Percentiles rank a stretch among this genome's conserved stretches.
These are phyloP conservation scores for Dianthus caryophyllus DNA, from an alignment of 148 eudicot genomes.

Conservation along the genomic window DNA sequence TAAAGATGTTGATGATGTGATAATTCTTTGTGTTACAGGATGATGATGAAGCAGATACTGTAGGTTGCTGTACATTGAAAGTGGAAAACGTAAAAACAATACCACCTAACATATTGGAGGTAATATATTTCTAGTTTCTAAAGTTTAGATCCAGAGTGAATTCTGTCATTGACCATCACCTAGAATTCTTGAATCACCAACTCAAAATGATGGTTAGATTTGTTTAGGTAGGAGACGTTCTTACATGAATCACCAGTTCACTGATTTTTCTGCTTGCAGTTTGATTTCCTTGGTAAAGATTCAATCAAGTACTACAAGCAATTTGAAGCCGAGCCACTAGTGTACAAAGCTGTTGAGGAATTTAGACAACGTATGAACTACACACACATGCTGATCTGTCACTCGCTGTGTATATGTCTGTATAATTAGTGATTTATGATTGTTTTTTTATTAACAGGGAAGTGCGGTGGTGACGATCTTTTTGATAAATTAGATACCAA, in stretches of 20 bases:
- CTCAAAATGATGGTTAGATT: no score
- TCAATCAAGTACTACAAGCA: constrained; percentile 83
- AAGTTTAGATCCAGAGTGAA: no score
- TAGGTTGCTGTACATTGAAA: constrained; percentile 97
- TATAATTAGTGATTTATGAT: not conserved
- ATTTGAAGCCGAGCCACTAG: constrained; percentile 69
- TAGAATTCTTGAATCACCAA: no score
- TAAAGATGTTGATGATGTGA: no score
- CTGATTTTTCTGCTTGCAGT: constrained; percentile 55
- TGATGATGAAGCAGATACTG: constrained; percentile 99
- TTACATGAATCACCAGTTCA: no score
- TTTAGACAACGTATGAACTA: constrained; percentile 50
- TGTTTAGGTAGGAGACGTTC: no score
- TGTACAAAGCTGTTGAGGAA: constrained; percentile 76
- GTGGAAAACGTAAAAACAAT: constrained; percentile 91
- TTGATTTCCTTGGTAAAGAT: constrained; percentile 99
- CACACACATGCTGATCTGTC: constrained; percentile 19
- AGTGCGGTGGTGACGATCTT: constrained; percentile 72
- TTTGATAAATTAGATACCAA: constrained; percentile 90
- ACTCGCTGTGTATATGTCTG: constrained; percentile 1
- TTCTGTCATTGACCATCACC: no score
- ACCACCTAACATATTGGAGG: constrained; percentile 85
- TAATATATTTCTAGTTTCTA: no score
- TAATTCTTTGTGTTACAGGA: constrained; percentile 50
- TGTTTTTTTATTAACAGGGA: constrained; percentile 46